Evolutionary conservation across 164 flowering plant species (phyloP), one percentile per base, ranked within the genome.

Genomic region (Magnolia changhungtana): DNA sequence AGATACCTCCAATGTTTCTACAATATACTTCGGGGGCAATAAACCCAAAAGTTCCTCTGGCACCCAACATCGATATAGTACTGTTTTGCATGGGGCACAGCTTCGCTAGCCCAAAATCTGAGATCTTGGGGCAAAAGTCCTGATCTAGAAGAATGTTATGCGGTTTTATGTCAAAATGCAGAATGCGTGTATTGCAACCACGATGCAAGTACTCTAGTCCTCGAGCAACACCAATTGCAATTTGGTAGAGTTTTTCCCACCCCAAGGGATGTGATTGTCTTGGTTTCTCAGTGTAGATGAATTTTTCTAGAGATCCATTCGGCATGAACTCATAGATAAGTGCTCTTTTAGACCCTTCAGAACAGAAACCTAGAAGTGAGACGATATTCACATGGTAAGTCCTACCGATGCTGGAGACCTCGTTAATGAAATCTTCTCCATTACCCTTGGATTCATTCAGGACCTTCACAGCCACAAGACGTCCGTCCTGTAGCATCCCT

Each of bases 401-500:
- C 51, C 75, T 73, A 19, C 75, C 68, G 18, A 73, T 73, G 75
- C 24, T 68, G 0, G 75, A 49, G 19, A 73, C 75, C 23, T 78
- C 80, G 51, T 72, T 74, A 16, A 73, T 75, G 63, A 69, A 78
- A 14, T 78, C 67, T 37, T 69, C 67, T 21, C 72, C 68, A 21
- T 61, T 69, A 61, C 31, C 58, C 55, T 50, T 58, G 2, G 59
- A 51, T 21, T 80, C 74, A 7, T 64, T 76, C 63, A 88, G 64
- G 1, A 88, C 70, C 76, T 88, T 88, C 23, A 86, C 85, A 8
- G 89, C 89, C 3, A 86, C 87, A 8, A 71, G 71, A n/a, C 76
- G 70, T 1, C 88, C 86, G 70, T 84, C 83, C 10, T 1, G 63
- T 19, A 85, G 78, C 69, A 78, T 77, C 27, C 89, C 91, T 77